Conservation (phyloP, 106 monocot species). For the Iris macrosiphon region DNA sequence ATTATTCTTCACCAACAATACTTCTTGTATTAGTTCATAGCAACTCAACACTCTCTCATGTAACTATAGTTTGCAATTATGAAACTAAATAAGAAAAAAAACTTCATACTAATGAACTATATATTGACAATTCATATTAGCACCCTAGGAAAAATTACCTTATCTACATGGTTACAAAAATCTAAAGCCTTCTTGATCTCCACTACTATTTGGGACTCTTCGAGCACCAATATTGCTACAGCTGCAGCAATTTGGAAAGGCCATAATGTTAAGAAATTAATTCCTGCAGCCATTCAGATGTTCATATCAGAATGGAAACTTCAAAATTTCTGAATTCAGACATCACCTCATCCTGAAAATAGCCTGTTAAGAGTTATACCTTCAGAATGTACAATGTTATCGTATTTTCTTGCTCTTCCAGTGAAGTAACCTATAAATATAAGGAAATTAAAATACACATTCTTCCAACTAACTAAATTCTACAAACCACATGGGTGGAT, state of each 20-base stretch:
- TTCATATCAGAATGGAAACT: too few species aligned
- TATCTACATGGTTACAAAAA: slow-evolving; percentile 32
- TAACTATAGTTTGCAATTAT: too few species aligned
- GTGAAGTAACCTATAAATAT: slow-evolving; percentile 51
- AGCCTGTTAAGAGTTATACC: too few species aligned
- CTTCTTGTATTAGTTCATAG: slow-evolving; percentile 46
- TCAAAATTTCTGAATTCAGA: too few species aligned
- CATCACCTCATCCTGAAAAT: too few species aligned
- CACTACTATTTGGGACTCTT: slow-evolving; percentile 17
- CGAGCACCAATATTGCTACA: slow-evolving; percentile 33
- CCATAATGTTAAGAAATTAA: slow-evolving; percentile 51
- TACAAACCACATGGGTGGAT: too few species aligned
- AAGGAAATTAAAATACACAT: too few species aligned
- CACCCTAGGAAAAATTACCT: slow-evolving; percentile 16
- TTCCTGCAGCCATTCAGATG: slow-evolving; percentile 55
- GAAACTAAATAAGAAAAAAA: neutral
- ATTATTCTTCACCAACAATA: slow-evolving; percentile 20
- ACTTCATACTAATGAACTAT: neutral
- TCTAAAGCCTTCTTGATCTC: slow-evolving; percentile 28
- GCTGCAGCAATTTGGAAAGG: slow-evolving; percentile 77
- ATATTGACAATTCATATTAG: neutral
- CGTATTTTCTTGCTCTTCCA: too few species aligned
- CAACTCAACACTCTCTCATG: slow-evolving; percentile 79
- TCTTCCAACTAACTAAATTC: too few species aligned
- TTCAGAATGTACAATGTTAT: too few species aligned